phyloP scores from a whole-genome alignment of 306 rosid species.

The Cicer yamashitae region DNA sequence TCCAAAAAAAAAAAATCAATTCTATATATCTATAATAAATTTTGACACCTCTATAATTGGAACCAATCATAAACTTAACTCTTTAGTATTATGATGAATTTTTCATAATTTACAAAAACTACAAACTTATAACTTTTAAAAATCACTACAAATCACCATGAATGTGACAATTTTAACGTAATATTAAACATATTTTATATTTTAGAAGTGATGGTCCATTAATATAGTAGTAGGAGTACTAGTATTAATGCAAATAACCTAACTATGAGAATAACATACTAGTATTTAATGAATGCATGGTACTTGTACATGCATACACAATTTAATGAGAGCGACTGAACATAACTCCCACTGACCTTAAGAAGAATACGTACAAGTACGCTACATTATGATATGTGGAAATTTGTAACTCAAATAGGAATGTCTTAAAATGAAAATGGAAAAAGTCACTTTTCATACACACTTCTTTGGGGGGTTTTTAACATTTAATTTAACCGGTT shows the following conservation, averaged over 20 bases:
- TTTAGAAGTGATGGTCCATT: neutral
- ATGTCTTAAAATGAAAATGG: conserved; percentile 41
- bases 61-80: too few relatives aligned
- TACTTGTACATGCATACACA: neutral
- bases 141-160: too few relatives aligned
- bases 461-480: neutral
- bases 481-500: neutral
- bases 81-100: too few relatives aligned
- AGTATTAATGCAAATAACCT: neutral
- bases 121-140: too few relatives aligned
- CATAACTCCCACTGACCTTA: neutral
- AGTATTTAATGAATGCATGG: neutral
- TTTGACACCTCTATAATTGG: too few relatives aligned
- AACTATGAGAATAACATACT: neutral
- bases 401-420: conserved; percentile 32
- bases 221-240: neutral
- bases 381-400: neutral
- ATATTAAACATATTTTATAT: too few relatives aligned
- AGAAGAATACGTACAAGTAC: conserved; percentile 29
- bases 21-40: too few relatives aligned
- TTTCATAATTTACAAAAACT: too few relatives aligned
- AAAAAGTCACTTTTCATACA: conserved; percentile 47
- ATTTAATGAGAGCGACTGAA: conserved; percentile 6
- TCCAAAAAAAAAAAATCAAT: too few relatives aligned
- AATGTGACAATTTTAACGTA: too few relatives aligned